A percentile compares a stretch with the other conserved stretches of the same genome.
These are phyloP conservation scores for Zymoseptoria ardabiliae DNA, from an alignment of 2,329 filamentous ascomycete genomes.

Conservation along the genomic window DNA sequence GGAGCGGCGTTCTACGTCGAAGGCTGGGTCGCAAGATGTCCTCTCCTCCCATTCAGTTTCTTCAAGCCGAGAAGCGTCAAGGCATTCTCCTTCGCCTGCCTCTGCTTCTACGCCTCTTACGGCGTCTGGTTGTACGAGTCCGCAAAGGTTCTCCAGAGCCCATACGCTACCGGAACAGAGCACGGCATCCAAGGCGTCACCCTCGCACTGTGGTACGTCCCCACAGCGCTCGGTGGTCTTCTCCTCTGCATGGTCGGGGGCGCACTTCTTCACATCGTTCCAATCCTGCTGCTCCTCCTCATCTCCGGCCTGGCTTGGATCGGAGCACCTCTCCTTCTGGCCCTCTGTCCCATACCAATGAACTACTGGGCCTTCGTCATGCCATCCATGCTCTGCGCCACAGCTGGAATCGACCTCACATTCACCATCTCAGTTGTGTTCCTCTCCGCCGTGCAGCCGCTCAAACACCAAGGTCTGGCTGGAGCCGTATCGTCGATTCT, in stretches of 20 bases:
- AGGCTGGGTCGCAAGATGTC: slow-evolving; percentile 27
- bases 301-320: slow-evolving; percentile 31
- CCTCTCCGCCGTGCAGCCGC: slow-evolving; percentile 26
- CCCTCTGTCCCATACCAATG: slow-evolving; percentile 24
- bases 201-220: slow-evolving; percentile 30
- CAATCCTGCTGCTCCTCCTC: slow-evolving; percentile 24
- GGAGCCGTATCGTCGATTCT: slow-evolving; percentile 31
- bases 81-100: slow-evolving; percentile 27
- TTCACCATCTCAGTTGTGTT: slow-evolving; percentile 31
- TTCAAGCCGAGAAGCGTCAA: slow-evolving; percentile 27
- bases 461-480: slow-evolving; percentile 28
- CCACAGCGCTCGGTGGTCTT: slow-evolving; percentile 29
- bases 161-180: slow-evolving; percentile 11
- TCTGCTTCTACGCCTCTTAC: slow-evolving; percentile 33
- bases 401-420: slow-evolving; percentile 31
- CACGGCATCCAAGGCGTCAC: slow-evolving; percentile 22
- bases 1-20: slow-evolving; percentile 27
- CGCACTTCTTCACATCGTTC: slow-evolving; percentile 25
- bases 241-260: slow-evolving; percentile 27
- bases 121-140: slow-evolving; percentile 29
- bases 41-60: slow-evolving; percentile 31
- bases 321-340: slow-evolving; percentile 29
- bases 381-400: slow-evolving; percentile 32
- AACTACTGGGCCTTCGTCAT: slow-evolving; percentile 31
- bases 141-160: slow-evolving; percentile 20